These are phyloP conservation scores for Saccharum officinarum DNA, from an alignment of 176 grass and related monocot species.

Conservation along the genomic window DNA sequence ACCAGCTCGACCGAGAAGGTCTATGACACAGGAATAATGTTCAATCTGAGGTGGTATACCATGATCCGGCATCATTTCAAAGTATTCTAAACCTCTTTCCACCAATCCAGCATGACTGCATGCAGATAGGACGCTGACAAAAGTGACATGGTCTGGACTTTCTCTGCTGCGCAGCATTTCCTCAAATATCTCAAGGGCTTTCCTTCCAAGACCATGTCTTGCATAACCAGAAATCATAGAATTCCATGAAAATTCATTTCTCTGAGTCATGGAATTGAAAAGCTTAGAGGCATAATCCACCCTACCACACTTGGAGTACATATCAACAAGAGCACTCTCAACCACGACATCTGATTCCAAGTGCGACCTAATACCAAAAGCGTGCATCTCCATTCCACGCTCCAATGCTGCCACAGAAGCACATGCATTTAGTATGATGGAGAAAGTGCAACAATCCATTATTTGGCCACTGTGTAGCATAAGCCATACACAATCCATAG, in stretches of 20 bases:
- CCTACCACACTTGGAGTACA: constrained; percentile 87
- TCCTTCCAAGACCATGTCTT: constrained; percentile 63
- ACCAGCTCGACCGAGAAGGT: constrained; percentile 75
- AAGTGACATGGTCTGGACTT: constrained; percentile 73
- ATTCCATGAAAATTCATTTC: constrained; percentile 84
- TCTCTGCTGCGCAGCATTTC: constrained; percentile 58
- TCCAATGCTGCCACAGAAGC: constrained; percentile 69
- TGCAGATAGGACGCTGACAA: constrained; percentile 70
- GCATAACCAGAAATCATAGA: constrained; percentile 93
- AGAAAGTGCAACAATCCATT: constrained; percentile 72
- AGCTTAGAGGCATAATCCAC: constrained; percentile 79
- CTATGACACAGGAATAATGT: constrained; percentile 83
- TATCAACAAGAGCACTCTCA: constrained; percentile 75
- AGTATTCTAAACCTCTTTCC: constrained; percentile 66
- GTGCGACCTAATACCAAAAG: constrained; percentile 70
- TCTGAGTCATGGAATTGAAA: constrained; percentile 63
- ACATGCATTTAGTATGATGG: constrained; percentile 74
- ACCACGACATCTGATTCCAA: constrained; percentile 69
- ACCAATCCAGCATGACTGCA: constrained; percentile 91
- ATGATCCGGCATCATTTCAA: constrained; percentile 55
- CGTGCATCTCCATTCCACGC: constrained; percentile 79
- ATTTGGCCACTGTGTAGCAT: constrained; percentile 65
- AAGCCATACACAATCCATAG: constrained; percentile 76
- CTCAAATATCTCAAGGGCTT: constrained; percentile 70
- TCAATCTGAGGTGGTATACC: constrained; percentile 64